Evolutionary conservation across 345 rosid genomes (phyloP).

Genomic region (Ricinus communis): DNA sequence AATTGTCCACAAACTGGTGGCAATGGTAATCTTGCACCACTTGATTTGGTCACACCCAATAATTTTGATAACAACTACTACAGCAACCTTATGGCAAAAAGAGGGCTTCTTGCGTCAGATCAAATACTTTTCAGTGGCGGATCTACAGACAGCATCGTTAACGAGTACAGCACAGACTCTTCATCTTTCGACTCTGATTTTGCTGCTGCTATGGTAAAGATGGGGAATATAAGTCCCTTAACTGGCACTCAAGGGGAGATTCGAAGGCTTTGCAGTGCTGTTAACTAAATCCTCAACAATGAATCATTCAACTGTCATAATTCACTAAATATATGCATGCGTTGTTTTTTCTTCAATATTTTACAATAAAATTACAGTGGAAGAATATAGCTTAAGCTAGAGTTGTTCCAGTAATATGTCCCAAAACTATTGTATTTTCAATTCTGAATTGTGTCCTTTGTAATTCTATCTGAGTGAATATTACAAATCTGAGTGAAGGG

Average conservation of each 20-base stretch:
- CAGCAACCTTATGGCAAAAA: background rate
- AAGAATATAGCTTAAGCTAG: no score
- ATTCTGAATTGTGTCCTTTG: no score
- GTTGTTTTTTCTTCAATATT: no score
- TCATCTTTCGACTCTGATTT: constrained; percentile 4
- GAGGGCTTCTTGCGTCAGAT: constrained; percentile 4
- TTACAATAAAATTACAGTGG: no score
- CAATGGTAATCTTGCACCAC: constrained; percentile 4
- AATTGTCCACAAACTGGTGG: background rate
- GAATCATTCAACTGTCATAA: no score
- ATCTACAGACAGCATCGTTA: constrained; percentile 6
- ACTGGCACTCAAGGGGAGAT: constrained; percentile 3
- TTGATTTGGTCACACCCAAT: constrained; percentile 2
- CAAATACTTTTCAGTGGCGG: constrained; percentile 3
- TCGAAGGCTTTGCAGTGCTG: background rate
- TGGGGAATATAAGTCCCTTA: background rate
- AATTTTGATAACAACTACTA: background rate
- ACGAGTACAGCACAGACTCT: background rate
- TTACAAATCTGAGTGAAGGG: no score
- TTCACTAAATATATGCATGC: no score
- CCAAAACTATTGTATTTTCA: no score
- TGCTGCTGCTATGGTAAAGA: constrained; percentile 11
- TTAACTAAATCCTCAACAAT: background rate
- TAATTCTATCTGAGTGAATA: no score
- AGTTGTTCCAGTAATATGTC: no score